These are phyloP conservation scores for Helotiales sp. DNA, from an alignment of 2,329 filamentous ascomycete genomes.

Conservation along the genomic window DNA sequence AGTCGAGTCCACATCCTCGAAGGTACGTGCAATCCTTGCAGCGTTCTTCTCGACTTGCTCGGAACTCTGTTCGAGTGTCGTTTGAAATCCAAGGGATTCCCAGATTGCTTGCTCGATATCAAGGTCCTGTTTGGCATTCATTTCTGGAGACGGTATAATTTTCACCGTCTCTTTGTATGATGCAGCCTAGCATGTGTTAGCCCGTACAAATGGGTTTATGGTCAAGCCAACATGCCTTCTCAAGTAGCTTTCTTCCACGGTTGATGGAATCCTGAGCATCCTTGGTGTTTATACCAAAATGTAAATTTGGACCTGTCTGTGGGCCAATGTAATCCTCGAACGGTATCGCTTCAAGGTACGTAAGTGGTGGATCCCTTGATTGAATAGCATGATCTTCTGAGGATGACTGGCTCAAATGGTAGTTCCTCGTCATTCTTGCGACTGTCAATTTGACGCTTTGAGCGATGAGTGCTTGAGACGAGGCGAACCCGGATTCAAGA, in stretches of 20 bases:
- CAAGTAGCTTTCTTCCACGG: constrained; percentile 6
- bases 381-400: not conserved
- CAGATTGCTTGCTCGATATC: not conserved
- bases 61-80: not conserved
- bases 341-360: not conserved
- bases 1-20: not conserved
- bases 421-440: constrained; percentile 27
- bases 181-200: not conserved
- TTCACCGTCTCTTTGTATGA: not conserved
- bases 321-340: not conserved
- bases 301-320: not conserved
- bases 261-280: constrained; percentile 15
- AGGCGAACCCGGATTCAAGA: not conserved
- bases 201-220: too few relatives aligned
- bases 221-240: not conserved
- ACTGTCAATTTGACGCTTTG: constrained; percentile 21
- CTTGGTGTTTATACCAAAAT: constrained; percentile 3
- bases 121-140: not conserved
- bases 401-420: constrained; percentile 2
- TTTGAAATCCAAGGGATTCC: not conserved
- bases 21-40: too few relatives aligned
- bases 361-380: not conserved
- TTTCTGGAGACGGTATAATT: not conserved
- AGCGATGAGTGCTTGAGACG: constrained; percentile 11
- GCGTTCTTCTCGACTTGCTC: not conserved